Evolutionary conservation across 75 land plant species (phyloP).

Genomic region (Pinus taeda): DNA sequence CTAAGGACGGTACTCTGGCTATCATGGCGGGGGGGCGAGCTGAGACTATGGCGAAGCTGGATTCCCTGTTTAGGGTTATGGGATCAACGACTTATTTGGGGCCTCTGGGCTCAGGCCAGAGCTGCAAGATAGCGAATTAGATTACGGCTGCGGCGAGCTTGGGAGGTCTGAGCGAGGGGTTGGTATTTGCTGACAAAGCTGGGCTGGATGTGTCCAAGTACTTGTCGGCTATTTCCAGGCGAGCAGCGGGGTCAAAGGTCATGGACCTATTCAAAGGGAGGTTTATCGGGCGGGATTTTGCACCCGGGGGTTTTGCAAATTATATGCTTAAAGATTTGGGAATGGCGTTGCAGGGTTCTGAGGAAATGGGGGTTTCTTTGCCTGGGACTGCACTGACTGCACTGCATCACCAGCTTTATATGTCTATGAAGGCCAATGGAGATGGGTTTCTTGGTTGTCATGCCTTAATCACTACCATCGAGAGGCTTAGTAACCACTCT

Average conservation of each 20-base stretch:
- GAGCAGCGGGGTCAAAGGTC: constrained; percentile 66
- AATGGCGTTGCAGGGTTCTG: no score
- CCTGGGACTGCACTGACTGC: no score
- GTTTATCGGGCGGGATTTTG: constrained; percentile 59
- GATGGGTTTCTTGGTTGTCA: no score
- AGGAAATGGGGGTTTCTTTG: no score
- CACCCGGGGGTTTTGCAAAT: constrained; percentile 59
- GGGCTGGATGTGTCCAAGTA: constrained; percentile 62
- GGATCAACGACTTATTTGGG: constrained; percentile 67
- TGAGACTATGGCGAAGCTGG: constrained; percentile 33
- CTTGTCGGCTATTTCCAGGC: constrained; percentile 52
- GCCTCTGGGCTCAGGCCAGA: constrained; percentile 63
- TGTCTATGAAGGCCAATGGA: no score
- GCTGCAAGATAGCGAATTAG: constrained; percentile 83
- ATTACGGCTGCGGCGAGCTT: no score
- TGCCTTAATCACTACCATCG: no score
- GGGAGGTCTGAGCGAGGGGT: no score
- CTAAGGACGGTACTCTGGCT: no score
- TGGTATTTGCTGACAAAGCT: constrained; percentile 45
- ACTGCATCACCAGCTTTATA: no score
- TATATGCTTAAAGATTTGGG: no score
- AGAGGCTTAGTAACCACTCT: no score
- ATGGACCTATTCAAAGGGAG: constrained; percentile 68
- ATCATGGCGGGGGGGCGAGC: constrained; percentile 70
- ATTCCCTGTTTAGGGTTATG: constrained; percentile 59